phyloP scores from a whole-genome alignment of 164 flowering plant species.

The Macadamia integrifolia region DNA sequence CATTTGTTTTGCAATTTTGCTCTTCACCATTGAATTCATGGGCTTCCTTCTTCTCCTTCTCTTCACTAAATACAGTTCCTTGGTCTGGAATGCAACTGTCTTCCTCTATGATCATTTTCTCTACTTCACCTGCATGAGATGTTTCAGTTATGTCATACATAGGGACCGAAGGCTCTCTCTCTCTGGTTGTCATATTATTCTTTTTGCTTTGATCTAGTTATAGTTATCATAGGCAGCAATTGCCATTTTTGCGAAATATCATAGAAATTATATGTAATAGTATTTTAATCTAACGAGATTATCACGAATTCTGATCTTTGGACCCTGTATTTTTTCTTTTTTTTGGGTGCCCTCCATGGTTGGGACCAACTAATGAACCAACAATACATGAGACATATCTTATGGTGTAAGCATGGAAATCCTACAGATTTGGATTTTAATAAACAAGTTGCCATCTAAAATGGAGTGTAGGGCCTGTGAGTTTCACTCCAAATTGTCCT shows the following conservation, averaged over 20 bases:
- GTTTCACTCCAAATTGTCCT: no score
- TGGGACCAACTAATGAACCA: no score
- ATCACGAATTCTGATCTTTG: not conserved
- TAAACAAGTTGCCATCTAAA: no score
- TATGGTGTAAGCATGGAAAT: no score
- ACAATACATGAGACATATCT: no score
- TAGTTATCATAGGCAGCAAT: not conserved
- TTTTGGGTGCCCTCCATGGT: no score
- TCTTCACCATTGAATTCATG: not conserved
- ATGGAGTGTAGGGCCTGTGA: no score
- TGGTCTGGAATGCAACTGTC: not conserved
- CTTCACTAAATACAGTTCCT: not conserved
- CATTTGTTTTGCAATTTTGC: constrained; percentile 4
- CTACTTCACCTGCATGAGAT: constrained; percentile 6
- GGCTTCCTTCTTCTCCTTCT: constrained; percentile 4
- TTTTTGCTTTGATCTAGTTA: not conserved
- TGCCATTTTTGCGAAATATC: not conserved
- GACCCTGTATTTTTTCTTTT: no score
- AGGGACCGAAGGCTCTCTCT: not conserved
- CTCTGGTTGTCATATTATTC: not conserved
- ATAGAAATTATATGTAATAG: not conserved
- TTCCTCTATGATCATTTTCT: constrained; percentile 5
- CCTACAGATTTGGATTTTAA: no score
- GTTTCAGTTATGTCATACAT: not conserved
- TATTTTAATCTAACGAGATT: not conserved